Conservation (phyloP, 2,329 filamentous ascomycete species). For the Pseudopyricularia cyperi region DNA sequence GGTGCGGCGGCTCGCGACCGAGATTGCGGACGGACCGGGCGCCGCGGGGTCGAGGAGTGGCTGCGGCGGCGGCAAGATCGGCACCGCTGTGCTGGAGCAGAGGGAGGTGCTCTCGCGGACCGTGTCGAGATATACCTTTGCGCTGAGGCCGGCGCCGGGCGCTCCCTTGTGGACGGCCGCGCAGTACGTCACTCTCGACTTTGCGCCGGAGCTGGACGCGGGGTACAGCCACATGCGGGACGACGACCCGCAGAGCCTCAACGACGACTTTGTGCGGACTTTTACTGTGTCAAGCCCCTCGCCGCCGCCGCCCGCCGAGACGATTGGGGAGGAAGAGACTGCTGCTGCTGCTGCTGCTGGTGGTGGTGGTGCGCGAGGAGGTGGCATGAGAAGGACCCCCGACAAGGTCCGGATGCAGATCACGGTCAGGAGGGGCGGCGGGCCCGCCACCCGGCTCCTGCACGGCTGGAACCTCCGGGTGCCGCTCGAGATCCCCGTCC, state of each 20-base stretch:
- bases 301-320: slow-evolving; percentile 14
- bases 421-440: slow-evolving; percentile 55
- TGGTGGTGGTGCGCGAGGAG: no score
- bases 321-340: no score
- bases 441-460: slow-evolving; percentile 50
- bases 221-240: slow-evolving; percentile 80
- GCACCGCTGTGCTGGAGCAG: slow-evolving; percentile 40
- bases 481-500: slow-evolving; percentile 50
- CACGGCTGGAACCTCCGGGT: slow-evolving; percentile 40
- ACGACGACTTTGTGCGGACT: slow-evolving; percentile 73
- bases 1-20: slow-evolving; percentile 49
- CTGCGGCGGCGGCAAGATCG: slow-evolving; percentile 6
- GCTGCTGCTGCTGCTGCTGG: no score
- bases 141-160: slow-evolving; percentile 13
- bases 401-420: slow-evolving; percentile 55
- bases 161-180: slow-evolving; percentile 46
- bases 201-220: slow-evolving; percentile 51
- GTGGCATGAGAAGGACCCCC: no score
- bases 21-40: slow-evolving; percentile 23
- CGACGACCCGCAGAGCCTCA: slow-evolving; percentile 64
- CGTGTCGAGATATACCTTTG: slow-evolving; percentile 50
- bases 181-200: slow-evolving; percentile 68
- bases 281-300: slow-evolving; percentile 65
- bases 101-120: slow-evolving; percentile 51
- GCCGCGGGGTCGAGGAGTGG: neutral